Evolutionary conservation across 164 flowering plant genomes (phyloP), one percentile per base, ranked within the genome.

Genomic region (Paratinospora sagittata): DNA sequence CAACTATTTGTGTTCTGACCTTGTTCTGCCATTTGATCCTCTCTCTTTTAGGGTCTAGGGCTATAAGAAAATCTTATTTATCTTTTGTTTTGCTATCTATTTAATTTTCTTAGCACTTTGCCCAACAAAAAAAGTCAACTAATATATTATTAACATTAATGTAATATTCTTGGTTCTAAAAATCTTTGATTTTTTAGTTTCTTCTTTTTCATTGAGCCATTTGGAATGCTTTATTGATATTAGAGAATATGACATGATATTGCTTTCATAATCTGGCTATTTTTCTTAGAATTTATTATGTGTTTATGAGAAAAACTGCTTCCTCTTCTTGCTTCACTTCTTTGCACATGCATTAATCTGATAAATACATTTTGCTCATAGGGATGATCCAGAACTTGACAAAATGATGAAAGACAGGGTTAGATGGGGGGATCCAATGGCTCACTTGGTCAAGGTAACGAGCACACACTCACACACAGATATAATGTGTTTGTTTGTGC

Each of bases 371-470:
- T 76, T 64, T 67, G 26, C 65, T 75, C 80, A 62, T 83, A 92
- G 97, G 75, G 97, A 95, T 82, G 98, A 95, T 74, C 89, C 96
- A 0, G 94, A 92, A 55, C 90, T 94, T 21, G 97, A 95, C 71
- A 83, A 76, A 72, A 86, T 88, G 86, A 75, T 95, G 82, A 95
- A 85, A 82, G 91, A 90, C 19, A 85, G 88, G 78, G 65, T 87
- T 43, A 83, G 97, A 80, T 95, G 96, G 93, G 97, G 98, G 61
- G 97, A 95, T 79, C 97, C 97, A 8, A 89, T 95, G 98, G 97
- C 98, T 33, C 97, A 92, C 77, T 77, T 95, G 77, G 92, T 86
- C 61, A 87, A 89, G 88, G 88, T 84, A 79, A 72, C 8, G 39
- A 43, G 45, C 23, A 49, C 34, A 30, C 34, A 30, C 34, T 2